phyloP scores from a whole-genome alignment of 441 rosid species.

The Brassica hybrid region DNA sequence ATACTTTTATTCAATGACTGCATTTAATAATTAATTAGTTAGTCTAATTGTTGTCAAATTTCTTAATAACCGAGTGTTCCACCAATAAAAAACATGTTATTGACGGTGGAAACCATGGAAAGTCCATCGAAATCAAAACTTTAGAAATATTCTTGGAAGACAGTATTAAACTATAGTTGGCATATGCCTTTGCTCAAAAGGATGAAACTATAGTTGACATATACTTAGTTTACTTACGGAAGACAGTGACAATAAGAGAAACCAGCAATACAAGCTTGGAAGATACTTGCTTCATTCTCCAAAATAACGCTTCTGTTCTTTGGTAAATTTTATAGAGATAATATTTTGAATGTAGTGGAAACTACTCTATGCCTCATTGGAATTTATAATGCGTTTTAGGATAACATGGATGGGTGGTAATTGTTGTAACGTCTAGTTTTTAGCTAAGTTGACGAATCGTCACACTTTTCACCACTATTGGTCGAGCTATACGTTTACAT shows the following conservation, averaged over 20 bases:
- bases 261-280: background rate
- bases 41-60: background rate
- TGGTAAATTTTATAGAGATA: background rate
- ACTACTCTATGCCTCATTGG: background rate
- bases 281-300: background rate
- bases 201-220: too few species aligned
- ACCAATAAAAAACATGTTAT: background rate
- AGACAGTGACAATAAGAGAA: background rate
- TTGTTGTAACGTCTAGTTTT: background rate
- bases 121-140: background rate
- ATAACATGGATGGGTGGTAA: background rate
- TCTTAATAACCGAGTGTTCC: background rate
- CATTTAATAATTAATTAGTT: background rate
- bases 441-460: background rate
- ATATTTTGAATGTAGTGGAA: background rate
- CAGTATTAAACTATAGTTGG: background rate
- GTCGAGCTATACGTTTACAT: background rate
- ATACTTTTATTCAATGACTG: background rate
- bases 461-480: background rate
- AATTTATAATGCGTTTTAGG: background rate
- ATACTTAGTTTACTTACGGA: background rate
- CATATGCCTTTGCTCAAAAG: too few species aligned
- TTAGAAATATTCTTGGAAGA: background rate
- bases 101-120: background rate
- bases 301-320: background rate